Conservation (phyloP, 2,329 filamentous ascomycete genomes). For the Microascus cirrosus region DNA sequence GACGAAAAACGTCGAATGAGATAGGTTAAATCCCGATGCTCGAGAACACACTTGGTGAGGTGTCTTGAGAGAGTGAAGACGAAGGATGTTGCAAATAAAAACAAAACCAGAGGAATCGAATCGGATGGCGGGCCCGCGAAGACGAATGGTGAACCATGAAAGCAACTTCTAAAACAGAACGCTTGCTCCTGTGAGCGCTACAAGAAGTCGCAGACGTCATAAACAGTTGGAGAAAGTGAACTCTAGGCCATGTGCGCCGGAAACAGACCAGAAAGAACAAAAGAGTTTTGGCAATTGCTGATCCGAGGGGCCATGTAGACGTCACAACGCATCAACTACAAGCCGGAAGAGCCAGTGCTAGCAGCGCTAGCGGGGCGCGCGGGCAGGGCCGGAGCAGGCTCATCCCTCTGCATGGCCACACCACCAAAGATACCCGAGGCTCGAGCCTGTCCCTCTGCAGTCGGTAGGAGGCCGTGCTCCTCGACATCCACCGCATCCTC, state of each 20-base stretch:
- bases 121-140: too few relatives aligned
- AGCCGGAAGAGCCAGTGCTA: slow-evolving; percentile 5
- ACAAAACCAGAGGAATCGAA: neutral
- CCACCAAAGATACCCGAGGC: slow-evolving; percentile 4
- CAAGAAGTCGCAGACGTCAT: neutral
- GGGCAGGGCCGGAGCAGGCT: neutral
- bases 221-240: neutral
- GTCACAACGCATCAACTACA: neutral
- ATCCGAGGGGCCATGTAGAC: neutral
- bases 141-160: neutral
- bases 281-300: neutral
- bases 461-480: neutral
- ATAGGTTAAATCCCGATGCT: neutral
- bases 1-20: neutral
- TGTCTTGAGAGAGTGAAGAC: neutral
- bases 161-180: neutral
- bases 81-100: neutral
- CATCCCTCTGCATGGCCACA: slow-evolving; percentile 5
- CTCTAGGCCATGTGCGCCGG: neutral
- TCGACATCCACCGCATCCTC: neutral
- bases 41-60: neutral
- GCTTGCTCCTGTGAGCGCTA: neutral
- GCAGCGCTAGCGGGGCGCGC: slow-evolving; percentile 4
- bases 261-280: neutral
- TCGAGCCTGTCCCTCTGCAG: slow-evolving; percentile 20